These are phyloP conservation scores for Globisporangium heterothallicum DNA, from an alignment of 352 stramenopile species.

Conservation along the genomic window DNA sequence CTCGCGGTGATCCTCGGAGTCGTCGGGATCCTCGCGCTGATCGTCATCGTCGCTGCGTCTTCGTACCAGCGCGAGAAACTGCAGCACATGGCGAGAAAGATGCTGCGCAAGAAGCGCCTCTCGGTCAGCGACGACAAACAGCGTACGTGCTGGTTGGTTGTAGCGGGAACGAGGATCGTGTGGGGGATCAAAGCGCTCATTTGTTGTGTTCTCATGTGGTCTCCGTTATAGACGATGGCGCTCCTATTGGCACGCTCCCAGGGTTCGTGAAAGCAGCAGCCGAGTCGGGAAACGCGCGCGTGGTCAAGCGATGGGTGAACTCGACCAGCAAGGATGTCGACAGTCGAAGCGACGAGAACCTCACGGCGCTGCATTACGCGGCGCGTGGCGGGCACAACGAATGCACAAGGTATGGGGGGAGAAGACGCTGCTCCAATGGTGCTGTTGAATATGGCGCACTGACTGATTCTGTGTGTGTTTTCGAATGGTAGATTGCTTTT, in stretches of 20 bases:
- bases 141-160: slow-evolving; percentile 13
- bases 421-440: too few relatives aligned
- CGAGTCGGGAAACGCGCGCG: slow-evolving; percentile 66
- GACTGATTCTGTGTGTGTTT: neutral
- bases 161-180: too few relatives aligned
- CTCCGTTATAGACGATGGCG: slow-evolving; percentile 19
- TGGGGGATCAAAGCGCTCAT: too few relatives aligned
- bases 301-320: slow-evolving; percentile 79
- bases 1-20: slow-evolving; percentile 61
- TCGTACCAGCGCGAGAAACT: slow-evolving; percentile 78
- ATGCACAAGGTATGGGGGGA: slow-evolving; percentile 64
- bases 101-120: slow-evolving; percentile 63
- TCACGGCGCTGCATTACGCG: slow-evolving; percentile 76
- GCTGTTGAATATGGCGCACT: too few relatives aligned
- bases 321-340: slow-evolving; percentile 64
- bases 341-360: slow-evolving; percentile 63
- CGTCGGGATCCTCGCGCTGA: slow-evolving; percentile 46
- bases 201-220: neutral
- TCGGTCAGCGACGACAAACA: slow-evolving; percentile 39
- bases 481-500: slow-evolving; percentile 36
- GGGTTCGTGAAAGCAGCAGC: slow-evolving; percentile 61
- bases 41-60: slow-evolving; percentile 63
- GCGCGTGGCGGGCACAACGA: slow-evolving; percentile 74
- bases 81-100: slow-evolving; percentile 74
- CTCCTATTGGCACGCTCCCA: slow-evolving; percentile 37